Evolutionary conservation across 495 filamentous ascomycete species (phyloP), one percentile per base, ranked within the genome.

Genomic region (Echria macrotheca): DNA sequence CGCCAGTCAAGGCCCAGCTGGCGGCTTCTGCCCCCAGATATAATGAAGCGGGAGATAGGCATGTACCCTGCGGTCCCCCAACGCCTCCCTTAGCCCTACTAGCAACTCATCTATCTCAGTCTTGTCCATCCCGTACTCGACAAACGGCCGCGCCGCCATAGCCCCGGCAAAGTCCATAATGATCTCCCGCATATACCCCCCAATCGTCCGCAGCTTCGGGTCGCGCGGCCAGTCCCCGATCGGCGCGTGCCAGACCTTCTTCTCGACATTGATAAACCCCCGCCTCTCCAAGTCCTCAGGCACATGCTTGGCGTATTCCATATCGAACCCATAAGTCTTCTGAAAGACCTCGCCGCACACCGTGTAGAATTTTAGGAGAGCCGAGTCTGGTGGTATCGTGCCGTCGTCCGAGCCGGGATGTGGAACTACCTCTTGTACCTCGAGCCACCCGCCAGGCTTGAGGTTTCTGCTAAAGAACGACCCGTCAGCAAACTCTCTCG

Each of bases 361-460:
- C 1, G 47, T 47, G 49, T 70, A 71, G 58, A 73, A 75, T 33
- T 57, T 50, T 7, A 52, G 49, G 5, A 79, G 52, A 7, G 73
- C 61, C 46, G 79, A 69, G 47, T 76, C 70, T 1, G 66, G 48
- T 1, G 65, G 53, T 44, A 80, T 62, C 6, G 69, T 76, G 45
- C 61, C 66, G 52, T 82, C 78, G 44, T 82, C 78, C 35, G 70
- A 79, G 41, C 58, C 59, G 11, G 74, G 66, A 24, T 67, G 69
- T 8, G 74, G 72, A 46, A 73, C 69, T 14, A 79, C 51, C 35
- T 84, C 81, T 50, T 81, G 75, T 46, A 74, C 70, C 62, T 84
- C 80, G 28, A 78, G 21, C 73, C 77, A 85, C 42, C 77, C 84
- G 32, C 84, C 83, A 1, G 83, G 83, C 44, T 75, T 75, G 12